Base-by-base conservation (phyloP, 306 rosid species). In the Rosa rugosa region DNA sequence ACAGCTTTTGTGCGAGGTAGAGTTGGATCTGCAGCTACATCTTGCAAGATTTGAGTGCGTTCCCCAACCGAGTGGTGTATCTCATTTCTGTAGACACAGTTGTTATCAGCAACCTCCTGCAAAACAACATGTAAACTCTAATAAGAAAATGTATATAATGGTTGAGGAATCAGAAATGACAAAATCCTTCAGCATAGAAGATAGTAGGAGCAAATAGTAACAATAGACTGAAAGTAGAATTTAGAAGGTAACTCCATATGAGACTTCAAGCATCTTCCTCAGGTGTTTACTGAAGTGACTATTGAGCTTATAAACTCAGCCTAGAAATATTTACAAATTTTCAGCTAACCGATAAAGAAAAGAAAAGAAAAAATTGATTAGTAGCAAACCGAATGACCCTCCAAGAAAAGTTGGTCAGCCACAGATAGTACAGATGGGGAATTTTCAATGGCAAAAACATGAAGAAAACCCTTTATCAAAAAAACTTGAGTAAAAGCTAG, bases 1-100 rank as follows among this genome's bases (percentile, higher is more conserved):
- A 92, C 98, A 38, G 97, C 56, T 83, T 96, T 96, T 5, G 98
- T 96, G n/a, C 99, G 96, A 71, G 99, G 99, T 74, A 91, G 97
- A 59, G 99, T 96, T 56, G 99, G 99, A 87, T 96, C 99, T 0
- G 97, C 96, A 77, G 99, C 98, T 14, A 93, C 96, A 80, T 93
- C 98, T 83, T 93, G 95, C 81, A 93, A 78, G 70, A 90, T 88
- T 62, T 93, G 99, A 82, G 99, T 96, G 76, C 93, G 96, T 83
- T 95, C 99, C 73, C 92, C 97, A 74, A 84, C 94, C 42, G 98
- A 81, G 47, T 96, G 99, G 76, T 96, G 98, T 73, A 96, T 89
- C 86, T 93, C 98, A 81, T 91, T 93, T 77, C 98, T 90, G 69
- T 91, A 95, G 77, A 96, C 98, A 77, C 98, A 90, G 85, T 83